These are phyloP conservation scores for Sistotremastrum niveocremeum DNA, from an alignment of 768 basidiomycete species.

Conservation along the genomic window DNA sequence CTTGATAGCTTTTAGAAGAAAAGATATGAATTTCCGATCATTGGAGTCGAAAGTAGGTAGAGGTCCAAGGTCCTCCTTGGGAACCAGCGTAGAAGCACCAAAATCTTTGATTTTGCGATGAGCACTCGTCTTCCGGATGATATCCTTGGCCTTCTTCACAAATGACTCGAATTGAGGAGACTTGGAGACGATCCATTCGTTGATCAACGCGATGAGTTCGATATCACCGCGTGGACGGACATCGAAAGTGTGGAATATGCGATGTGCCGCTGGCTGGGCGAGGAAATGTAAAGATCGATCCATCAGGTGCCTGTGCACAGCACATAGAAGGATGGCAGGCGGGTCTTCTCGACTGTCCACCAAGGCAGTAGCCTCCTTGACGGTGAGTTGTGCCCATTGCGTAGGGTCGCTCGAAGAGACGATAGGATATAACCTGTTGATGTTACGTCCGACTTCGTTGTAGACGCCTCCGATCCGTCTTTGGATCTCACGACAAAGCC, in stretches of 20 bases:
- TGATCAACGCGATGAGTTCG: constrained; percentile 33
- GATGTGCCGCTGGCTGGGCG: constrained; percentile 31
- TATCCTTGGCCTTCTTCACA: constrained; percentile 29
- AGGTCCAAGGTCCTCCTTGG: constrained; percentile 14
- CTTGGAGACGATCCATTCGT: constrained; percentile 29
- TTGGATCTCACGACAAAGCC: constrained; percentile 40
- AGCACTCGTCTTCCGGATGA: constrained; percentile 18
- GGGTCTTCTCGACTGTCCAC: constrained; percentile 23
- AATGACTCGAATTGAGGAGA: constrained; percentile 35
- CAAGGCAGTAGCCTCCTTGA: constrained; percentile 36
- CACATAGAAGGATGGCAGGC: constrained; percentile 29
- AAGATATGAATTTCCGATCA: constrained; percentile 45
- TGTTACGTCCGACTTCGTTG: constrained; percentile 20
- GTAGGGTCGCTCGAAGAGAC: constrained; percentile 32
- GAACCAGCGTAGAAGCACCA: constrained; percentile 20
- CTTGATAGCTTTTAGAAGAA: constrained; percentile 42
- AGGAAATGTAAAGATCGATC: constrained; percentile 36
- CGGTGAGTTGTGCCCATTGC: constrained; percentile 42
- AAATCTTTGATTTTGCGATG: constrained; percentile 16
- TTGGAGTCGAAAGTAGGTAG: constrained; percentile 32
- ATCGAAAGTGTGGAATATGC: constrained; percentile 35
- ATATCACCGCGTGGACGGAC: constrained; percentile 53
- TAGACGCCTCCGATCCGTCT: constrained; percentile 21
- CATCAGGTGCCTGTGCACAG: constrained; percentile 56
- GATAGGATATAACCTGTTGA: constrained; percentile 25